Evolutionary conservation across 768 basidiomycete genomes (phyloP).

Genomic region (Phanerochaete carnosa): DNA sequence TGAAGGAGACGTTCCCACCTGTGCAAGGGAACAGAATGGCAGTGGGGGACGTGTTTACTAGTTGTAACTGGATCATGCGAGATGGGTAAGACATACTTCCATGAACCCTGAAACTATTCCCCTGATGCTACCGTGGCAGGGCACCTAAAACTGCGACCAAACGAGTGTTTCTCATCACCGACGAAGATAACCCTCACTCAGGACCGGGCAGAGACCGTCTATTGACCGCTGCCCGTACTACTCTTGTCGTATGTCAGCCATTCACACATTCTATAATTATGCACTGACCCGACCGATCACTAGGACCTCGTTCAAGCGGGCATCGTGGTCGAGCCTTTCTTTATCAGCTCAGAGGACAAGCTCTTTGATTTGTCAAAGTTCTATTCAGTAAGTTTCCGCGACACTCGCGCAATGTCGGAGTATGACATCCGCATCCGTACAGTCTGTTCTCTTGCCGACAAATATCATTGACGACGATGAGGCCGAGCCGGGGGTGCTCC

Average conservation of each 20-base stretch:
- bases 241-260: conserved; percentile 50
- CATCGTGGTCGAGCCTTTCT: conserved; percentile 82
- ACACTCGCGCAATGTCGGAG: not conserved
- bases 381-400: conserved; percentile 57
- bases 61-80: conserved; percentile 86
- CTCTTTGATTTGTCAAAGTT: conserved; percentile 74
- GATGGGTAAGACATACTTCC: conserved; percentile 59
- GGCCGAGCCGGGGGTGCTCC: conserved; percentile 44
- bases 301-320: conserved; percentile 84
- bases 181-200: conserved; percentile 76
- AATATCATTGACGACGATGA: conserved; percentile 52
- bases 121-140: conserved; percentile 33
- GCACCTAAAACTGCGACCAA: conserved; percentile 89
- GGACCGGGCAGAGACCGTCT: conserved; percentile 55
- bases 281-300: not conserved
- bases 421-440: not conserved
- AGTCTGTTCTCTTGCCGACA: conserved; percentile 62
- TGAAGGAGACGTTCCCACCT: conserved; percentile 64
- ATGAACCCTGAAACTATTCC: too few relatives aligned
- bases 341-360: conserved; percentile 68
- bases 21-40: conserved; percentile 56
- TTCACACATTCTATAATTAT: not conserved
- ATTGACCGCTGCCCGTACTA: conserved; percentile 67
- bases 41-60: conserved; percentile 87
- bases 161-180: conserved; percentile 89